A percentile compares a stretch with the other conserved stretches of the same genome.
Evolutionary conservation across 768 basidiomycete species (phyloP).

Genomic region (Cystofilobasidium ferigula): DNA sequence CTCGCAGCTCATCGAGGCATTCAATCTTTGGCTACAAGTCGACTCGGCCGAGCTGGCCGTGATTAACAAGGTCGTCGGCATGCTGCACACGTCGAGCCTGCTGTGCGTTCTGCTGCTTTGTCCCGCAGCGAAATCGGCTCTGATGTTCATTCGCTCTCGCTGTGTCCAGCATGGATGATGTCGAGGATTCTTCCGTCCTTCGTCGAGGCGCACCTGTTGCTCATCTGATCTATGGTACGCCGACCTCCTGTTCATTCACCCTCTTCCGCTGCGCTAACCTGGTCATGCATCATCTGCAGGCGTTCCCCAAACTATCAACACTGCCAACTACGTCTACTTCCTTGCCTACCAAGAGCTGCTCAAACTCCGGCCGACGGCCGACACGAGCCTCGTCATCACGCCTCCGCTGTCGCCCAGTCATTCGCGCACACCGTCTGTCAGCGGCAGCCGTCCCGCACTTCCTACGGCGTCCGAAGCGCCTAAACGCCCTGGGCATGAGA

Average conservation of each 20-base stretch:
- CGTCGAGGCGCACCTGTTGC: conserved; percentile 69
- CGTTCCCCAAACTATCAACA: conserved; percentile 90
- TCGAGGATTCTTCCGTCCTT: conserved; percentile 80
- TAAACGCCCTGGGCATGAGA: no score
- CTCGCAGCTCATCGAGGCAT: conserved; percentile 73
- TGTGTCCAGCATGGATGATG: conserved; percentile 69
- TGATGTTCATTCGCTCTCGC: neutral
- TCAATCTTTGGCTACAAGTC: conserved; percentile 84
- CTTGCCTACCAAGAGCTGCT: conserved; percentile 79
- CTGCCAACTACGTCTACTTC: conserved; percentile 94
- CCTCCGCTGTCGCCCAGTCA: neutral
- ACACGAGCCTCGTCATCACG: conserved; percentile 8
- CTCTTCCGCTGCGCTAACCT: no score
- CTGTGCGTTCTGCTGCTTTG: conserved; percentile 50
- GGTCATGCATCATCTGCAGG: conserved; percentile 33
- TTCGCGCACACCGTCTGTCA: no score
- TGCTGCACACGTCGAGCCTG: conserved; percentile 88
- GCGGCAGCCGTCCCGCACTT: no score
- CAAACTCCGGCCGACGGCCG: conserved; percentile 41
- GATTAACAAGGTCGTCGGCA: conserved; percentile 73
- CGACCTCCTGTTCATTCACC: no score
- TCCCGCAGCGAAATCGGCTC: neutral
- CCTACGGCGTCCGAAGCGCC: no score
- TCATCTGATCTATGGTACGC: conserved; percentile 73
- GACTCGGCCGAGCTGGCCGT: conserved; percentile 57